phyloP scores from a whole-genome alignment of 108 stramenopile genomes.

The Cylindrotheca closterium region DNA sequence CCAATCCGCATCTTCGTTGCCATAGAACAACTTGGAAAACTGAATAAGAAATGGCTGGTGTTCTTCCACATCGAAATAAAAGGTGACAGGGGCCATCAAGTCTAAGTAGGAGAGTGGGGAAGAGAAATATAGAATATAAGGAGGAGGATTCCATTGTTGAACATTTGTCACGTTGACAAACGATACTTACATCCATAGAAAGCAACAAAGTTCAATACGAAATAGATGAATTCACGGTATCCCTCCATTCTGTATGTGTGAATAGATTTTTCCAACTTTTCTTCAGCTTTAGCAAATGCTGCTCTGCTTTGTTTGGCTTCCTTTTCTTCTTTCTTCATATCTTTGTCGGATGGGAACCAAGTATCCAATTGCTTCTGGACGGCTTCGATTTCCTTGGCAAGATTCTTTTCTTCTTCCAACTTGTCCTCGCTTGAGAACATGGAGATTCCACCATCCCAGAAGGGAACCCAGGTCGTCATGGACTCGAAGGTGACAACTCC shows the following conservation, averaged over 20 bases:
- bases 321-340: slow-evolving; percentile 39
- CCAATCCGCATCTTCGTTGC: slow-evolving; percentile 80
- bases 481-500: slow-evolving; percentile 17
- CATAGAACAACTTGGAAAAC: slow-evolving; percentile 47
- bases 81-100: slow-evolving; percentile 59
- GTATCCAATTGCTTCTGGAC: slow-evolving; percentile 20
- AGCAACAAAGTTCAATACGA: slow-evolving; percentile 81
- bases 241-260: slow-evolving; percentile 42
- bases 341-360: slow-evolving; percentile 19
- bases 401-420: slow-evolving; percentile 24
- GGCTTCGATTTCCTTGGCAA: slow-evolving; percentile 30
- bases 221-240: slow-evolving; percentile 76
- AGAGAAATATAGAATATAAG: no score
- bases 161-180: no score
- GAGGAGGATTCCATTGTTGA: no score
- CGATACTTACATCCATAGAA: slow-evolving; percentile 63
- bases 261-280: slow-evolving; percentile 23
- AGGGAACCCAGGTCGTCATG: slow-evolving; percentile 55
- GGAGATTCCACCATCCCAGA: slow-evolving; percentile 47
- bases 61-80: slow-evolving; percentile 56
- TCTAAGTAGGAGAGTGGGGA: no score
- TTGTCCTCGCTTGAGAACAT: slow-evolving; percentile 5
- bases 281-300: slow-evolving; percentile 15
- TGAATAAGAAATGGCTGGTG: slow-evolving; percentile 50
- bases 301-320: slow-evolving; percentile 28